These are phyloP conservation scores for Paramecium pentaurelia DNA, from an alignment of 73 alveolate genomes.

Conservation along the genomic window DNA sequence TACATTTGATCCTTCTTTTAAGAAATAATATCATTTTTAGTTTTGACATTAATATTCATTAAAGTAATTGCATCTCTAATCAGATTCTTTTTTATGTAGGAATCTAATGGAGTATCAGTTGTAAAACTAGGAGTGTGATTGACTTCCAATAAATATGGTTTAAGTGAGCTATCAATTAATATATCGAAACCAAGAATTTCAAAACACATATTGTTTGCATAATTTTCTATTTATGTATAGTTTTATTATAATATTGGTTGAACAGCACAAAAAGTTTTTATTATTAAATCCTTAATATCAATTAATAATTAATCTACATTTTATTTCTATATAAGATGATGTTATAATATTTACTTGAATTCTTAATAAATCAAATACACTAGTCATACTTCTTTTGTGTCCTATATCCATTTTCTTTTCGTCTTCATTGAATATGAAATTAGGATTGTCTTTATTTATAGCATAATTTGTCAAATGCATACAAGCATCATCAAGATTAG, in stretches of 20 bases:
- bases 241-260: slow-evolving; percentile 73
- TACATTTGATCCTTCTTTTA: slow-evolving; percentile 26
- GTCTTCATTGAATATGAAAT: slow-evolving; percentile 75
- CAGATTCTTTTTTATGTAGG: slow-evolving; percentile 68
- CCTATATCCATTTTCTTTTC: slow-evolving; percentile 78
- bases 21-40: slow-evolving; percentile 50
- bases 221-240: slow-evolving; percentile 73
- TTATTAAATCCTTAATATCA: slow-evolving; percentile 81
- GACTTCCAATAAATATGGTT: slow-evolving; percentile 89
- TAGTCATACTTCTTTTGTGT: slow-evolving; percentile 76
- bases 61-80: slow-evolving; percentile 68
- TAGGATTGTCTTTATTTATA: slow-evolving; percentile 72
- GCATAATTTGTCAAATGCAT: slow-evolving; percentile 93
- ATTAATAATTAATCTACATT: slow-evolving; percentile 63
- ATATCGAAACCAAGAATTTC: slow-evolving; percentile 92
- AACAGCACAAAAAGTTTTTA: slow-evolving; percentile 77
- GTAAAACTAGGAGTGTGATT: slow-evolving; percentile 87
- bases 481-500: slow-evolving; percentile 75
- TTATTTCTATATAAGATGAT: slow-evolving; percentile 37
- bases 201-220: slow-evolving; percentile 78
- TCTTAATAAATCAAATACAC: neutral
- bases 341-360: neutral
- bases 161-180: slow-evolving; percentile 73
- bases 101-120: slow-evolving; percentile 80
- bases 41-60: slow-evolving; percentile 60